phyloP scores from a whole-genome alignment of 2,329 filamentous ascomycete species.

The Septoria petroselini region DNA sequence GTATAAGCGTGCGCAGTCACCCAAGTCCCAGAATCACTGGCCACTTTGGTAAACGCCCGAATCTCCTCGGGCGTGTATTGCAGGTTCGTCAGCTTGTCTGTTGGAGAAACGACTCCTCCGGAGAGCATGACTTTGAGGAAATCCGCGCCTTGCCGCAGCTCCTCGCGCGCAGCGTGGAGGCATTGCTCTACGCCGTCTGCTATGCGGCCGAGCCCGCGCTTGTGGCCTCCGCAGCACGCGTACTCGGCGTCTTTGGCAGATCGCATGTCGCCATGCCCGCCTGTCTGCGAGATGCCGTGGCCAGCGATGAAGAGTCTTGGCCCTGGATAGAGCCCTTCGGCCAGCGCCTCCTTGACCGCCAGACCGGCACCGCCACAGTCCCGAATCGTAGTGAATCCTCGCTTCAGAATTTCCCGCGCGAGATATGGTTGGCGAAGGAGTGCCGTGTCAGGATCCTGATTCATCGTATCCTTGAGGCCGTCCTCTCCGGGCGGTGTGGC shows the following conservation, averaged over 20 bases:
- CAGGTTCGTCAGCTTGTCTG: constrained; percentile 52
- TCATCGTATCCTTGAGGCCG: constrained; percentile 39
- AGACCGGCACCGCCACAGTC: constrained; percentile 58
- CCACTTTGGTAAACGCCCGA: constrained; percentile 52
- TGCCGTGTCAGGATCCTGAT: constrained; percentile 39
- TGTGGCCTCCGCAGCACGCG: constrained; percentile 49
- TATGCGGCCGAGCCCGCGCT: constrained; percentile 45
- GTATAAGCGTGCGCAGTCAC: constrained; percentile 61
- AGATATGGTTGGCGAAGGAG: constrained; percentile 50
- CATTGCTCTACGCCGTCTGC: constrained; percentile 57
- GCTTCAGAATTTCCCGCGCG: constrained; percentile 50
- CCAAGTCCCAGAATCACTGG: constrained; percentile 46
- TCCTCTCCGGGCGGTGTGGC: constrained; percentile 45
- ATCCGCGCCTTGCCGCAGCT: constrained; percentile 56
- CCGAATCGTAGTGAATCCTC: constrained; percentile 58
- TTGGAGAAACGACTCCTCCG: constrained; percentile 57
- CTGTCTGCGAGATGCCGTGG: constrained; percentile 56
- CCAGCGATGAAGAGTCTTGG: constrained; percentile 57
- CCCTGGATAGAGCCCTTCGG: constrained; percentile 55
- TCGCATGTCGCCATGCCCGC: constrained; percentile 57
- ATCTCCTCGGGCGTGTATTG: constrained; percentile 60
- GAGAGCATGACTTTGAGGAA: constrained; percentile 62
- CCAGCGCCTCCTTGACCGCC: constrained; percentile 56
- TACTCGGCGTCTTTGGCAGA: constrained; percentile 46
- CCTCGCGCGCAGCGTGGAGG: constrained; percentile 52